Percentiles rank a stretch among this genome's conserved stretches.
Evolutionary conservation across 1,284 basidiomycete genomes (phyloP).

Genomic region (Neotropicomus parvogracilis): DNA sequence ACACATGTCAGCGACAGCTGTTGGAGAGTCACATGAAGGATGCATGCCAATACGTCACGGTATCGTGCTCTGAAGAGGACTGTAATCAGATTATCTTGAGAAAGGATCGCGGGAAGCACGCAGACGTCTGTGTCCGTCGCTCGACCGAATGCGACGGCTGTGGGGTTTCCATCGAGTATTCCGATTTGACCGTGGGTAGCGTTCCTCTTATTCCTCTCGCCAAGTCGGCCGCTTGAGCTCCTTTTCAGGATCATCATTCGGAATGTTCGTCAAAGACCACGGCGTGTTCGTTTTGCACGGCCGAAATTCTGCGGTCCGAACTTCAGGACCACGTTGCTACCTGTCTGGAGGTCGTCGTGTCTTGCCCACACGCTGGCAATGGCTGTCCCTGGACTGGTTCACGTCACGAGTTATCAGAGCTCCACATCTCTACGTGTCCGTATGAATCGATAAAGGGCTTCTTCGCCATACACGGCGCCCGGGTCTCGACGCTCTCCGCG

Average conservation of each 20-base stretch:
- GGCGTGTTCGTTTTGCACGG: conserved; percentile 40
- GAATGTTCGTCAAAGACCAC: conserved; percentile 37
- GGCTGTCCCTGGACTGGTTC: conserved; percentile 58
- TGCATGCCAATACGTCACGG: conserved; percentile 55
- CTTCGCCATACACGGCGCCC: conserved; percentile 46
- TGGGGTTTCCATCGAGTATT: conserved; percentile 30
- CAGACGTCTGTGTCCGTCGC: conserved; percentile 35
- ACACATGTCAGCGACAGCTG: conserved; percentile 69
- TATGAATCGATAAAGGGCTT: conserved; percentile 64
- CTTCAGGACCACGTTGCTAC: conserved; percentile 35
- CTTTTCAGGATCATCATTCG: conserved; percentile 35
- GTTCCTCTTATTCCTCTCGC: conserved; percentile 1
- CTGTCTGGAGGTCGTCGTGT: conserved; percentile 40
- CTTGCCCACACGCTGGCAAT: conserved; percentile 48
- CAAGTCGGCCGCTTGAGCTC: conserved; percentile 2
- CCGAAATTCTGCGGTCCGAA: conserved; percentile 35
- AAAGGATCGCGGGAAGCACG: conserved; percentile 43
- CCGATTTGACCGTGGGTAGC: conserved; percentile 37
- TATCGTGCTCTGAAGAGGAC: conserved; percentile 49
- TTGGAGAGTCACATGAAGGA: conserved; percentile 61
- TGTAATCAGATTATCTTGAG: conserved; percentile 44
- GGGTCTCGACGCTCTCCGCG: conserved; percentile 44
- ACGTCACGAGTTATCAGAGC: conserved; percentile 37
- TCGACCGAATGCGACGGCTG: conserved; percentile 39
- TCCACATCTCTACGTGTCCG: conserved; percentile 50